Percentiles rank a stretch among this genome's conserved stretches.
phyloP scores from a whole-genome alignment of 768 basidiomycete species.

The Panaeolus cyanescens region DNA sequence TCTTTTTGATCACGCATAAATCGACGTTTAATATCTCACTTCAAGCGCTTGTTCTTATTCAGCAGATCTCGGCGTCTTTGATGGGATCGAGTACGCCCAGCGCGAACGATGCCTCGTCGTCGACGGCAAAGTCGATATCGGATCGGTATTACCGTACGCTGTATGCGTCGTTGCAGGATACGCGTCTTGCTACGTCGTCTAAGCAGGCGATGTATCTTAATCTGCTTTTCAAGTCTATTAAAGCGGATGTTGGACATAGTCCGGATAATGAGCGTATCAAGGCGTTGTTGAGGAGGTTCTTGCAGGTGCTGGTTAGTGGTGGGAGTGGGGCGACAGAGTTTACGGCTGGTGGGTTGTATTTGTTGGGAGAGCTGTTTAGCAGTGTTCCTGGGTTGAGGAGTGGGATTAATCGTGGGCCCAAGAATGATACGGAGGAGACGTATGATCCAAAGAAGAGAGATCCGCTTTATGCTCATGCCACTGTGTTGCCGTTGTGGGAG shows the following conservation, averaged over 20 bases:
- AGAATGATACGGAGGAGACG: conserved; percentile 25
- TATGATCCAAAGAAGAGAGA: conserved; percentile 94
- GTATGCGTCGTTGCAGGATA: conserved; percentile 87
- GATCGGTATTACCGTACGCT: conserved; percentile 81
- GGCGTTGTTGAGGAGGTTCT: conserved; percentile 80
- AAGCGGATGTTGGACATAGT: conserved; percentile 50
- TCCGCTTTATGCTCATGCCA: conserved; percentile 83
- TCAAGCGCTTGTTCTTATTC: conserved; percentile 87
- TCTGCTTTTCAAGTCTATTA: conserved; percentile 87
- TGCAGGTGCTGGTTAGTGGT: conserved; percentile 75
- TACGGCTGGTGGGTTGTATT: conserved; percentile 82
- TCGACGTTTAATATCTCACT: conserved; percentile 97
- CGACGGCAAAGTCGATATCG: conserved; percentile 46
- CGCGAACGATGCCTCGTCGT: conserved; percentile 40
- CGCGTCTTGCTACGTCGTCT: conserved; percentile 75
- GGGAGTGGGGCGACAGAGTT: conserved; percentile 82
- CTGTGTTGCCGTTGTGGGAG: conserved; percentile 84
- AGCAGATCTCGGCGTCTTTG: conserved; percentile 72
- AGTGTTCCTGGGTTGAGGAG: conserved; percentile 41
- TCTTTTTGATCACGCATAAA: conserved; percentile 93
- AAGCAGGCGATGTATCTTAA: conserved; percentile 99
- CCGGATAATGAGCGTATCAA: conserved; percentile 60
- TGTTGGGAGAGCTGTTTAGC: conserved; percentile 74
- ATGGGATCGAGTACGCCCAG: conserved; percentile 33
- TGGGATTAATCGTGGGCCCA: conserved; percentile 33